Base-by-base conservation (phyloP, 1,284 basidiomycete genomes). In the Flammula alnicola region DNA sequence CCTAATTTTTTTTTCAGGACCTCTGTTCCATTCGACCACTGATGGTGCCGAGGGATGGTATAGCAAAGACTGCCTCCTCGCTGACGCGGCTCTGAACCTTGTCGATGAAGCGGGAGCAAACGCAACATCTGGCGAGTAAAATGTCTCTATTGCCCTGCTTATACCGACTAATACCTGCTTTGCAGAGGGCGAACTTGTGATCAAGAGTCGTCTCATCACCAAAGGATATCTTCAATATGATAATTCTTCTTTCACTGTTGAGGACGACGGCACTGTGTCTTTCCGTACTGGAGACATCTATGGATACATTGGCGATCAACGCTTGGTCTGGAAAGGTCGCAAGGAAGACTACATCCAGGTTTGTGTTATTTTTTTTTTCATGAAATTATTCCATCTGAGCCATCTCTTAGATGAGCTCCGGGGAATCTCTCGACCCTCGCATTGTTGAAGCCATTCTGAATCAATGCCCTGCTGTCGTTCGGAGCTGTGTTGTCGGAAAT, bases 231-330 rank as follows among this genome's bases (percentile, higher is more conserved):
- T 63, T 5, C 52, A 62, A 25, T 57, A 63, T 31, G 57, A 61
- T 30, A 63, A 58, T 41, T 52, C 55, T 1, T 32, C 65, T 1
- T 69, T 70, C 50, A 59, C 49, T 0, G 29, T 58, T 5, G 61
- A 61, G 16, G 45, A 56, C 7, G 62, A 66, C 38, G 66, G 63
- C 12, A 47, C 52, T 7, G 59, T 68, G 12, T 62, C 66, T 1
- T 69, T 71, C 58, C 57, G 54, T 11, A 70, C 68, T 16, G 68
- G 68, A 3, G 69, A 71, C 49, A 62, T 67, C n/a, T 71, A 70
- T 45, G 54, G 47, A 3, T 57, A 51, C 19, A 51, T 55, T 16
- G 59, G 27, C 2, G 57, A 59, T 9, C 43, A 56, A 33, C 57
- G 61, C 6, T 22, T 69, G 3, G 48, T 60, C 22, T 71, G 69